Percentiles rank a stretch among this genome's conserved stretches.
These are phyloP conservation scores for Daldinia caldariorum DNA, from an alignment of 495 filamentous ascomycete species.

Conservation along the genomic window DNA sequence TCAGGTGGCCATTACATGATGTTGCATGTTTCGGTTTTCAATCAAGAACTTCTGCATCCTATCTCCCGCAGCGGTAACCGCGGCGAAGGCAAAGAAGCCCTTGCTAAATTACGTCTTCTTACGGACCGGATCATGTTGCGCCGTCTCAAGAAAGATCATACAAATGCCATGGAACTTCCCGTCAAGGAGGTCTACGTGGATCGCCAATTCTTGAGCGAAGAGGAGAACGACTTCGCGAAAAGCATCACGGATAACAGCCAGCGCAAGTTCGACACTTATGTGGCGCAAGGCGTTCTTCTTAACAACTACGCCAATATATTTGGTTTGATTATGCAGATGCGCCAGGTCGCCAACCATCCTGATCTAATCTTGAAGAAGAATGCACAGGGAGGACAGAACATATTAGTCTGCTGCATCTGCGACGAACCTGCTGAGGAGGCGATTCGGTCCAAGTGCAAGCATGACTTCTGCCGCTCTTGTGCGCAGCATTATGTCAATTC, in stretches of 20 bases:
- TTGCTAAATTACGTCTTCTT: conserved; percentile 83
- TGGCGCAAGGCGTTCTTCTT: conserved; percentile 90
- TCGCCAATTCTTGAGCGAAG: conserved; percentile 94
- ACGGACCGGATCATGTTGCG: conserved; percentile 94
- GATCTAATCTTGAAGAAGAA: conserved; percentile 92
- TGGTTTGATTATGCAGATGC: conserved; percentile 96
- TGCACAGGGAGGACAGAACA: conserved; percentile 83
- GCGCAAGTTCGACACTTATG: conserved; percentile 92
- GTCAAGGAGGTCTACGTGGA: conserved; percentile 92
- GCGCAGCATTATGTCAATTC: conserved; percentile 84
- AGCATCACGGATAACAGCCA: conserved; percentile 92
- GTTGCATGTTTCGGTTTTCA: conserved; percentile 93
- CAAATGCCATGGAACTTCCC: conserved; percentile 91
- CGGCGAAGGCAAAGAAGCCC: conserved; percentile 68
- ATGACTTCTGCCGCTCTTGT: conserved; percentile 94
- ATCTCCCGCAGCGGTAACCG: conserved; percentile 65
- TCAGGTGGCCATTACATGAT: conserved; percentile 68
- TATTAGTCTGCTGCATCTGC: conserved; percentile 91
- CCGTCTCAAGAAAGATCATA: conserved; percentile 90
- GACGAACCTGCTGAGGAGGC: conserved; percentile 96
- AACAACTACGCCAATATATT: conserved; percentile 96
- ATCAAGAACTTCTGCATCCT: conserved; percentile 91
- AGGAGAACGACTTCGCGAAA: conserved; percentile 92
- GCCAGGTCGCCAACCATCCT: conserved; percentile 94
- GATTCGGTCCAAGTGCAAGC: conserved; percentile 88